Evolutionary conservation across 1,284 basidiomycete species (phyloP), one percentile per base, ranked within the genome.

Genomic region (Heterobasidion occidentale): DNA sequence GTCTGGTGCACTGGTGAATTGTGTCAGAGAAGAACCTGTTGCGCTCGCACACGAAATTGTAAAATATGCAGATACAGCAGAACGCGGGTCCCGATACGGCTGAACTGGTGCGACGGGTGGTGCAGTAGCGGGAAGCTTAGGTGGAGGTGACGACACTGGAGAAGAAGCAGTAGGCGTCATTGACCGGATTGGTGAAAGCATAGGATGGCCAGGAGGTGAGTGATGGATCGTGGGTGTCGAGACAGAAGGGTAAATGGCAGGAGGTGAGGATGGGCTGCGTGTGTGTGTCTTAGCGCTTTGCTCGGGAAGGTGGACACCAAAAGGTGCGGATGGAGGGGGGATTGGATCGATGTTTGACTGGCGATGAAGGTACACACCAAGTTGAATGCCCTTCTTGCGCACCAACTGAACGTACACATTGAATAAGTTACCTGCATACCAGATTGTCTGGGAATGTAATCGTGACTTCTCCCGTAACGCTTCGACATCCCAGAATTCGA

Each of bases 401-500:
- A 88, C 82, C 52, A 92, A 81, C 67, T 96, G 93, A 42, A 95
- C 85, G 65, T 96, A 97, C 6, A 94, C 83, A 61, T 94, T 93
- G 72, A 84, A 92, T 62, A 88, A 69, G 64, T 81, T 91, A 44
- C 89, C 89, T 6, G 84, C 87, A 64, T 88, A 87, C 83, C 88
- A 92, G 42, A 92, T 75, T 3, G 87, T 90, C 54, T 84, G 84
- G 6, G 84, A 88, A 63, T 89, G 79, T 55, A 89, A 76, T 61
- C 92, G 78, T 56, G 85, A 84, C 71, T 94, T 95, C 68, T 96
- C 93, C 57, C 84, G 86, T 49, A 97, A 77, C 51, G 78, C 74
- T 62, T 91, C 88, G 33, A 94, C 79, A 62, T 91, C 89, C 85
- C 90, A 96, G 68, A 96, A 96, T 70, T 97, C 94, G 51, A 93